Base-by-base conservation (phyloP, 257 asterid genomes). In the Nemophila menziesii region DNA sequence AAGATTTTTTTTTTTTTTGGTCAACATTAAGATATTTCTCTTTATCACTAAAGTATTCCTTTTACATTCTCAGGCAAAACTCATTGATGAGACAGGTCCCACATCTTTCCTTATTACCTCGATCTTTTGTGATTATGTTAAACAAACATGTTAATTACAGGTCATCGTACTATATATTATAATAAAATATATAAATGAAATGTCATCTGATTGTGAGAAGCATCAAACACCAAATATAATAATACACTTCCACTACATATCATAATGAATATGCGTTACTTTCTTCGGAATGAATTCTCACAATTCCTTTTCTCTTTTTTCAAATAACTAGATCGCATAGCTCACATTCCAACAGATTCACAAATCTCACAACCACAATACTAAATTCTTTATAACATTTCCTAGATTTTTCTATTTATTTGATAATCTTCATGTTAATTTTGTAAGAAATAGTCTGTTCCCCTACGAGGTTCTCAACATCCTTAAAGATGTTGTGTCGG, bases 311-410 rank as follows among this genome's bases (percentile, higher is more conserved):
- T n/a, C n/a, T n/a, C n/a, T 26, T 63, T 46, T 36, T 34, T 60
- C 45, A 17, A 67, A 68, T 48, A 52, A 60, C 55, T 57, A 65
- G 67, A 67, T 65, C 66, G 56, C 60, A 55, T 75, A 75, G 75
- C 86, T 70, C 73, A 67, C 54, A 38, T 64, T 63, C 86, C 79
- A 74, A 69, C 82, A 72, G 63, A 58, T n/a, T 65, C 75, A 21
- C 51, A 3, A n/a, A 45, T 26, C 58, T 18, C 21, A 24, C 46
- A 34, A 6, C 57, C 24, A n/a, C n/a, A n/a, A n/a, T n/a, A n/a
- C n/a, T n/a, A n/a, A n/a, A n/a, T n/a, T n/a, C n/a, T n/a, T n/a
- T n/a, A n/a, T n/a, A n/a, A n/a, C n/a, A 26, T 3, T 39, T 11
- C 14, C 16, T 29, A 21, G 6, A 4, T 11, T 1, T 36, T 26